A percentile compares a stretch with the other conserved stretches of the same genome.
phyloP scores from a whole-genome alignment of 495 filamentous ascomycete species.

The Zalerion maritima region DNA sequence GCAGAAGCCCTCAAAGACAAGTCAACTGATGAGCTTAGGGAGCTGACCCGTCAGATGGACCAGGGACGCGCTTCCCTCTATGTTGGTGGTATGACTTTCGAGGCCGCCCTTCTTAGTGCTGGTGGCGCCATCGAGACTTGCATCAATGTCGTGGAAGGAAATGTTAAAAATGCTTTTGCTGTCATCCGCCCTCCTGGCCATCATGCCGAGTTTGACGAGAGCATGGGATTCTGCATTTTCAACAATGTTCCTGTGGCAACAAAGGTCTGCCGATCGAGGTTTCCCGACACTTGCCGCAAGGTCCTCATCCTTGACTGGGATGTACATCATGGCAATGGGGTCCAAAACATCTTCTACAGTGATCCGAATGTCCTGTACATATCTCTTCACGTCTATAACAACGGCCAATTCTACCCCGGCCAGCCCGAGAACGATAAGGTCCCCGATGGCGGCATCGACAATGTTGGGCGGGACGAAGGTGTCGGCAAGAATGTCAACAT shows the following conservation, averaged over 20 bases:
- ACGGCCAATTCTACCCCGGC: conserved; percentile 76
- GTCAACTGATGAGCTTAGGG: conserved; percentile 45
- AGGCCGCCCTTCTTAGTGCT: conserved; percentile 69
- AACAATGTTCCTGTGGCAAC: conserved; percentile 93
- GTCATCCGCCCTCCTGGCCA: conserved; percentile 91
- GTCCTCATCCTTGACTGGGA: conserved; percentile 93
- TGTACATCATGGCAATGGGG: conserved; percentile 77
- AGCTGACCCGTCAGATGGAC: conserved; percentile 39
- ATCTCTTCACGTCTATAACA: conserved; percentile 77
- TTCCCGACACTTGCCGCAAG: conserved; percentile 67
- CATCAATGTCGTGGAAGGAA: conserved; percentile 60
- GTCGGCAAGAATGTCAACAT: conserved; percentile 89
- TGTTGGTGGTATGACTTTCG: conserved; percentile 66
- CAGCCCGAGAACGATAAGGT: conserved; percentile 41
- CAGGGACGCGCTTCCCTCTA: conserved; percentile 73
- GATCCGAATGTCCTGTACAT: conserved; percentile 95
- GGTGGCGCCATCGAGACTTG: conserved; percentile 94
- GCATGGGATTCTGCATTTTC: conserved; percentile 93
- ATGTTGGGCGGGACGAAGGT: conserved; percentile 61
- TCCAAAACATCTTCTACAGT: conserved; percentile 90
- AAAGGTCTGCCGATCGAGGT: conserved; percentile 61
- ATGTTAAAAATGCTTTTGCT: conserved; percentile 85
- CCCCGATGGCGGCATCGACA: conserved; percentile 56
- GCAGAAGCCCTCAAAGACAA: conserved; percentile 43
- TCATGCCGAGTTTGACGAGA: conserved; percentile 69